These are phyloP conservation scores for Geotrichum aggregatum DNA, from an alignment of 1,139 yeast species.

Conservation along the genomic window DNA sequence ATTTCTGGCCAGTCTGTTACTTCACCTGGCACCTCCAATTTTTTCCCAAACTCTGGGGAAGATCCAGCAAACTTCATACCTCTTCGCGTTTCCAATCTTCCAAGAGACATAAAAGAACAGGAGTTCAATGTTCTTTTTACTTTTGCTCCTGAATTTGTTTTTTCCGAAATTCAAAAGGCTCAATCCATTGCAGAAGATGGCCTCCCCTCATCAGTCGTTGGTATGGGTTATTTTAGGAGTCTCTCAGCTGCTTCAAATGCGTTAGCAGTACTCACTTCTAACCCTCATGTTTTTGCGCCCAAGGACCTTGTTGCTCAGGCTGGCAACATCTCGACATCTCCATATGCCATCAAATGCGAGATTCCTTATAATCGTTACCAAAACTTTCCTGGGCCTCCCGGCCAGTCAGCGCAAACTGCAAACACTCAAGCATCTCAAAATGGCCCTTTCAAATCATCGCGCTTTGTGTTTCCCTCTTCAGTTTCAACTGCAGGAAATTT, in stretches of 20 bases:
- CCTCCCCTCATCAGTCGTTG: conserved; percentile 41
- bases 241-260: conserved; percentile 65
- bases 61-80: conserved; percentile 14
- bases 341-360: conserved; percentile 30
- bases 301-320: conserved; percentile 14
- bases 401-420: conserved; percentile 6
- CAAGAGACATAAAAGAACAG: conserved; percentile 66
- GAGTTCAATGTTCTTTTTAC: conserved; percentile 78
- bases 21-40: conserved; percentile 16
- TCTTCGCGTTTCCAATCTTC: conserved; percentile 56
- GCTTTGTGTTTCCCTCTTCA: conserved; percentile 20
- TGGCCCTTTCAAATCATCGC: conserved; percentile 14
- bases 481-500: conserved; percentile 15
- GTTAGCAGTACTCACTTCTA: conserved; percentile 60
- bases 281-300: conserved; percentile 56
- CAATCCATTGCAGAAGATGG: conserved; percentile 36
- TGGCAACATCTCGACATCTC: conserved; percentile 21
- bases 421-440: conserved; percentile 8
- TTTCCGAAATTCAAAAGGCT: conserved; percentile 51
- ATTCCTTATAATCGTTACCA: conserved; percentile 25
- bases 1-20: conserved; percentile 10
- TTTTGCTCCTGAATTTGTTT: conserved; percentile 67
- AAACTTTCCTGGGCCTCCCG: conserved; percentile 3
- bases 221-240: conserved; percentile 61
- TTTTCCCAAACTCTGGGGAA: conserved; percentile 17